phyloP scores from a whole-genome alignment of 208 protist genomes.

The Angomonas ambiguus region DNA sequence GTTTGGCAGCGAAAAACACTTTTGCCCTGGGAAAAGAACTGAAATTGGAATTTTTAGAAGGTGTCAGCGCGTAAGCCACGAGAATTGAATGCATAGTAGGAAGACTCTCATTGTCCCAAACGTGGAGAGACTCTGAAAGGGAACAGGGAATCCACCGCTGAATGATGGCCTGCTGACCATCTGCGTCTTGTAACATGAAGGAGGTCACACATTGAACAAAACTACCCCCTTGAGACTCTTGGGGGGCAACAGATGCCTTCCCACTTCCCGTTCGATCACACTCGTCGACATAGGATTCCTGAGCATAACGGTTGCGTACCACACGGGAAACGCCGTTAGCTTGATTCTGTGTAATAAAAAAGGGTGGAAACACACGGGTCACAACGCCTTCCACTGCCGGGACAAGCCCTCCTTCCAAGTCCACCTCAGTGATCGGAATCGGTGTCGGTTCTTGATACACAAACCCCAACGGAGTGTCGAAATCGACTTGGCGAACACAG shows the following conservation, averaged over 20 bases:
- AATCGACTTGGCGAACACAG: constrained; percentile 51
- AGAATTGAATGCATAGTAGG: constrained; percentile 46
- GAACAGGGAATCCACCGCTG: constrained; percentile 61
- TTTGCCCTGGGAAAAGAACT: constrained; percentile 63
- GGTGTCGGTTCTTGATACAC: constrained; percentile 39
- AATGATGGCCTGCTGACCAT: constrained; percentile 48
- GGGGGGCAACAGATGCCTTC: not conserved
- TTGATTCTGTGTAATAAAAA: constrained; percentile 30
- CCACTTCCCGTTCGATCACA: not conserved
- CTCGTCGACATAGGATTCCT: not conserved
- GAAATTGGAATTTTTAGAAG: constrained; percentile 38
- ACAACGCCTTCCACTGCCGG: constrained; percentile 68
- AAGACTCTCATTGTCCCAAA: constrained; percentile 18
- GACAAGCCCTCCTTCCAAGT: constrained; percentile 66
- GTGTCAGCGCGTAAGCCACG: constrained; percentile 60
- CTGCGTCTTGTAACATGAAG: constrained; percentile 34
- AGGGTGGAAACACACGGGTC: constrained; percentile 57
- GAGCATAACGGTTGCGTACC: not conserved
- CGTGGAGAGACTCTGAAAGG: constrained; percentile 10
- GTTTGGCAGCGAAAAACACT: constrained; percentile 50
- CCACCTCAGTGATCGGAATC: constrained; percentile 37
- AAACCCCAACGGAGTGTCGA: constrained; percentile 44
- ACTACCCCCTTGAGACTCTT: not conserved
- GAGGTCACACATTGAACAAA: constrained; percentile 41
- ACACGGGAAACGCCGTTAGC: not conserved